phyloP scores from a whole-genome alignment of 768 basidiomycete species.

The Suillus occidentalis region DNA sequence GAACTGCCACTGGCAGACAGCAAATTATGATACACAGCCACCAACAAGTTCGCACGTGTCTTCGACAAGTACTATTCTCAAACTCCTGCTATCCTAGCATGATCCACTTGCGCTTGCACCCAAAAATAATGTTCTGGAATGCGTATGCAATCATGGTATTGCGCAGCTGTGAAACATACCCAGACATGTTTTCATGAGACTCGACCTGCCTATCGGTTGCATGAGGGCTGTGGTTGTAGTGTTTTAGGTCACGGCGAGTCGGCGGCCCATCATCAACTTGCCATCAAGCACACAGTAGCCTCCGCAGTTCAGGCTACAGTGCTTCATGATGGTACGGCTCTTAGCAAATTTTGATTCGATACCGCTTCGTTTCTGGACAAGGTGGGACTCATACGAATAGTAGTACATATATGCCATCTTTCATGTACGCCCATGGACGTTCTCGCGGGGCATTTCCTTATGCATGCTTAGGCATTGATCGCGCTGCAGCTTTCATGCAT shows the following conservation, averaged over 20 bases:
- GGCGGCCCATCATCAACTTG: not conserved
- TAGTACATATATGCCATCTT: not conserved
- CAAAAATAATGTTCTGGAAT: not conserved
- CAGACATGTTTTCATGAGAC: too few relatives aligned
- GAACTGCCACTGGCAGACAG: too few relatives aligned
- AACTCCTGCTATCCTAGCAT: too few relatives aligned
- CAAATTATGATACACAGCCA: too few relatives aligned
- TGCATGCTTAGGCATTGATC: not conserved
- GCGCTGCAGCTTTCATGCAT: not conserved
- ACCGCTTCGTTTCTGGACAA: not conserved
- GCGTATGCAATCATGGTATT: not conserved
- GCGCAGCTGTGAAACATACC: not conserved
- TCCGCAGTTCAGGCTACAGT: not conserved
- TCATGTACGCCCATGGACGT: not conserved
- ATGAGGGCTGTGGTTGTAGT: too few relatives aligned
- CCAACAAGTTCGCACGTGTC: not conserved
- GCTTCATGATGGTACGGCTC: not conserved
- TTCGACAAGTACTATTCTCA: not conserved
- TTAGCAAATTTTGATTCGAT: not conserved
- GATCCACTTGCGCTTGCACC: too few relatives aligned
- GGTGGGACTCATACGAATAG: not conserved
- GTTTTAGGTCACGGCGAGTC: too few relatives aligned
- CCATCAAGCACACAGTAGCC: not conserved
- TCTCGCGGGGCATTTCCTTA: not conserved
- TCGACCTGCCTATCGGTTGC: too few relatives aligned